Evolutionary conservation across 176 grass and related monocot genomes (phyloP), one percentile per base, ranked within the genome.

Genomic region (sorghum (Sorghum bicolor)): DNA sequence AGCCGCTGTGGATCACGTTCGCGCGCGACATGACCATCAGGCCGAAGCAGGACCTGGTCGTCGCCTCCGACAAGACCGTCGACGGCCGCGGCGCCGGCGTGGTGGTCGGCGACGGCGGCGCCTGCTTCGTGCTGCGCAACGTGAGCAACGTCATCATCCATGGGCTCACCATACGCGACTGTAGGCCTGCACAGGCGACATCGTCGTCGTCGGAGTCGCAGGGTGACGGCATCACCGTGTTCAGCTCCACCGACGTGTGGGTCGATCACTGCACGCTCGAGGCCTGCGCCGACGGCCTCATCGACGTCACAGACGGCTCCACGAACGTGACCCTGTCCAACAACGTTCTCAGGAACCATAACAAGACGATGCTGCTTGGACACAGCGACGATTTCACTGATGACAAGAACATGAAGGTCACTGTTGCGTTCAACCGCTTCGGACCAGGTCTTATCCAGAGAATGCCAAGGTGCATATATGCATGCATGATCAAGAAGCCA

Each of bases 1-100:
- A 80, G 36, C 83, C 86, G 16, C 79, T 92, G 2, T 92, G 90
- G 90, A 84, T 92, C 74, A 63, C 86, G 15, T 89, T 89, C 79
- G n/a, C 61, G 5, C 10, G 30, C 20, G 74, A 83, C 82, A 92
- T 89, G 87, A 76, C 72, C 8, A 92, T 92, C 76, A 29, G 17
- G 6, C 74, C 85, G 0, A 43, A 62, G 34, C 24, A 39, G 25
- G 74, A 80, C 74, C 79, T 92, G 12, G 14, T 86, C 20, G 81
- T 89, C 28, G 31, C 39, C 61, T 83, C 83, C 5, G 8, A 79
- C 78, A 92, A 92, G 83, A 92, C 90, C 29, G 38, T 92, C 19
- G 90, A 92, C 15, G 86, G 87, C 24, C 79, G 90, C 19, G 90
- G 90, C 16, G 79, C 83, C n/a, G 34, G 25, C 36, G 83, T 89